Base-by-base conservation (phyloP, 2,329 filamentous ascomycete species). In the Microcyclospora tardicrescens region DNA sequence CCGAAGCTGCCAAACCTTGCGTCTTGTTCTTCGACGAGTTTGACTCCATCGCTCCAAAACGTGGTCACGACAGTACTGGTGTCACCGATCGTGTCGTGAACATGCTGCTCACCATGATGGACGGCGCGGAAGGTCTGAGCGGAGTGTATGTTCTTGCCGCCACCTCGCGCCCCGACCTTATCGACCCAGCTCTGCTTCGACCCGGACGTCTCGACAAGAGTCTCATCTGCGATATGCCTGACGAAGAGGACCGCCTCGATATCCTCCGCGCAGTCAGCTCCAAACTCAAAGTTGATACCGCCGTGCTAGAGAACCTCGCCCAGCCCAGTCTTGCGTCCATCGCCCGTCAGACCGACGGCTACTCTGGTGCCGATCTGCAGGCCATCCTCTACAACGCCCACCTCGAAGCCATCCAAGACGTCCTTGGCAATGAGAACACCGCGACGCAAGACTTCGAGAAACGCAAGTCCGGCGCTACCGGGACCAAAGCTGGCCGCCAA, bases 1-100 rank as follows among this genome's bases (percentile, higher is more conserved):
- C 91, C 0, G 79, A 81, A 55, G 89, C 91, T 2, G 91, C 91
- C 4, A 78, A 81, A 43, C 93, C 93, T 0, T 96, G 91, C 52
- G 84, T 98, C 4, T 69, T 98, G 8, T 98, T 98, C 70, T 98
- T 98, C 56, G 91, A 98, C 56, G 91, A 98, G 60, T 98, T 98
- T 56, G 91, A 98, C 64, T 87, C 84, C 30, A 96, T 98, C 46
- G 93, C 93, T 0, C 91, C 91, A 2, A 98, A 96, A 63, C 76
- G 91, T 64, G 91, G 91, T 0, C 91, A 98, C 57, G 93, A 98
- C 59, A 91, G 82, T 2, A 98, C 91, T 0, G 91, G 93, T 47
- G 93, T 98, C n/a, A 98, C 91, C 0, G 93, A 98, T 61, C 78
- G 93, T 29, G 93, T 98, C 0, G 91, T 98, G 51, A 98, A 98